Evolutionary conservation across 2,329 filamentous ascomycete species (phyloP).

Genomic region (Rhynchosporium agropyri): DNA sequence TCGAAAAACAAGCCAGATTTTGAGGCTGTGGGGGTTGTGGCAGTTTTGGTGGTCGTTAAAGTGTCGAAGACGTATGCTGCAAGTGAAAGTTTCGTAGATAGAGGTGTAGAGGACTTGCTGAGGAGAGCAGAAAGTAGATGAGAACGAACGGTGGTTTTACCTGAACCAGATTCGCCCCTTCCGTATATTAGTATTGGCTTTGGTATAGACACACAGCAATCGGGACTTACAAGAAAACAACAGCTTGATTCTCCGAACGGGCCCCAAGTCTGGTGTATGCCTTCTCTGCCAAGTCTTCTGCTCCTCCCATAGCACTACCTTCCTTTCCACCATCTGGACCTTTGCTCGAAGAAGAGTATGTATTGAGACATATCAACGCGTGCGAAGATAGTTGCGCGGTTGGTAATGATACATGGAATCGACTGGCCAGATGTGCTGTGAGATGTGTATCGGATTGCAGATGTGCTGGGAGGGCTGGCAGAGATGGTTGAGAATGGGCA

Average conservation of each 20-base stretch:
- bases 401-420: slow-evolving; percentile 88
- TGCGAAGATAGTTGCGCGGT: slow-evolving; percentile 90
- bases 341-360: slow-evolving; percentile 85
- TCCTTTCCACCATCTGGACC: slow-evolving; percentile 89
- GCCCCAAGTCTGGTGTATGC: slow-evolving; percentile 85
- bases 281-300: slow-evolving; percentile 86
- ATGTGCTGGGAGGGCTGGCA: slow-evolving; percentile 85
- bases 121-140: slow-evolving; percentile 86
- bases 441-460: slow-evolving; percentile 77
- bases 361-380: slow-evolving; percentile 89
- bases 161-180: slow-evolving; percentile 93
- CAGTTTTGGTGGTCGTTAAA: slow-evolving; percentile 94
- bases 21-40: slow-evolving; percentile 92
- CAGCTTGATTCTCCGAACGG: slow-evolving; percentile 88
- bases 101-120: slow-evolving; percentile 85
- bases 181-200: slow-evolving; percentile 25
- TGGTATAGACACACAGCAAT: not conserved
- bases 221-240: slow-evolving; percentile 82
- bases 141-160: slow-evolving; percentile 91
- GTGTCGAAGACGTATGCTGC: slow-evolving; percentile 96
- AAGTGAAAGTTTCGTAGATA: slow-evolving; percentile 90
- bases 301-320: slow-evolving; percentile 88
- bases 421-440: slow-evolving; percentile 80
- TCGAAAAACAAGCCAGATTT: slow-evolving; percentile 96
- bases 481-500: slow-evolving; percentile 78